Percentiles rank a stretch among this genome's conserved stretches.
Conservation (phyloP, 1,284 basidiomycete genomes). For the Termitomyces sp. region DNA sequence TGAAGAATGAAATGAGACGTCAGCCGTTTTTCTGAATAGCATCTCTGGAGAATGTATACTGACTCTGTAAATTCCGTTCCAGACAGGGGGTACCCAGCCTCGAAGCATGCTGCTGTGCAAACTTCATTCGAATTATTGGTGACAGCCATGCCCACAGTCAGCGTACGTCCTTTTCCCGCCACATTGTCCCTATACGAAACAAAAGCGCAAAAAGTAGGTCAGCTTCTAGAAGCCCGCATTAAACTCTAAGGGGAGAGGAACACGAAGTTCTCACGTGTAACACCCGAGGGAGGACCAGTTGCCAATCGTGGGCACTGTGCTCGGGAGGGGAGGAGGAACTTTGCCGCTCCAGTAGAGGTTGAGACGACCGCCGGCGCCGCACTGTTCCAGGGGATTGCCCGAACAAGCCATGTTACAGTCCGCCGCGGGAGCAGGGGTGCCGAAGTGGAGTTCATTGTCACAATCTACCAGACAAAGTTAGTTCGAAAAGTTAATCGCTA, state of each 20-base stretch:
- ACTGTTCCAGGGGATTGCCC: constrained; percentile 53
- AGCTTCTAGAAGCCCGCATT: constrained; percentile 11
- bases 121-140: constrained; percentile 49
- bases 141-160: constrained; percentile 39
- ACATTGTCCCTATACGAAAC: constrained; percentile 43
- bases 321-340: constrained; percentile 47
- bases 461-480: constrained; percentile 43
- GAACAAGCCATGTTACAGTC: constrained; percentile 62
- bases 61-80: constrained; percentile 53
- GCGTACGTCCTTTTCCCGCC: constrained; percentile 41
- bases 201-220: neutral
- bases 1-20: constrained; percentile 22
- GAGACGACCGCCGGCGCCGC: constrained; percentile 57
- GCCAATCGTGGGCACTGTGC: constrained; percentile 46
- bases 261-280: constrained; percentile 43
- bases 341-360: constrained; percentile 62
- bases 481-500: neutral
- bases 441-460: constrained; percentile 48
- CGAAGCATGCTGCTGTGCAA: constrained; percentile 60
- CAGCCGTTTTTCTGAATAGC: neutral
- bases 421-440: constrained; percentile 39
- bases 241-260: constrained; percentile 7
- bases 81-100: constrained; percentile 51
- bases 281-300: constrained; percentile 64
- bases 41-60: constrained; percentile 23